Conservation (phyloP, 306 rosid genomes). For the Biancaea sappan region DNA sequence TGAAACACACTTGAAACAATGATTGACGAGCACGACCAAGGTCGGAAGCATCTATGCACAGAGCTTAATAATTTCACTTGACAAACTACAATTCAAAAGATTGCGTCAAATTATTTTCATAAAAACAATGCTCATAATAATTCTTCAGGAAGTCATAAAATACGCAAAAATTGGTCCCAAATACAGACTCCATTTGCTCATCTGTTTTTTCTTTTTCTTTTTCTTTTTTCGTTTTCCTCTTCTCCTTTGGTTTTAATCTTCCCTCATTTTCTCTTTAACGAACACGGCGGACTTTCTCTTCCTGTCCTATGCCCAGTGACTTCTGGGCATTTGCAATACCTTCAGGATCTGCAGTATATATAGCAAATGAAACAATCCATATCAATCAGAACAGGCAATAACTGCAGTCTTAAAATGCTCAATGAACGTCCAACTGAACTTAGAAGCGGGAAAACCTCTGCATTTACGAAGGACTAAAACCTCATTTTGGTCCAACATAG, state of each 20-base stretch:
- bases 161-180: neutral
- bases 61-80: no score
- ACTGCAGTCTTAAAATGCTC: neutral
- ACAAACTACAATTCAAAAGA: neutral
- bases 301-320: constrained; percentile 88
- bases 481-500: no score
- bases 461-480: no score
- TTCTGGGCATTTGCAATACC: constrained; percentile 92
- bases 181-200: neutral
- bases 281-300: constrained; percentile 75
- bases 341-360: constrained; percentile 74
- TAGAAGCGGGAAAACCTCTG: constrained; percentile 9
- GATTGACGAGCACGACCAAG: neutral
- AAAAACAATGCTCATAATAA: constrained; percentile 6
- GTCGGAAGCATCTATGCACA: neutral
- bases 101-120: neutral
- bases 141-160: neutral
- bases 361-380: constrained; percentile 21
- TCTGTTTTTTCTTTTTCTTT: constrained; percentile 12
- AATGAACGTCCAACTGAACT: neutral
- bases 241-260: neutral
- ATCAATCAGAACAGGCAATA: neutral
- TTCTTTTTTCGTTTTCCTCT: neutral
- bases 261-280: constrained; percentile 35
- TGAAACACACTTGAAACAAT: neutral